phyloP scores from a whole-genome alignment of 805 yeast species.

The Ogataea saltuana region DNA sequence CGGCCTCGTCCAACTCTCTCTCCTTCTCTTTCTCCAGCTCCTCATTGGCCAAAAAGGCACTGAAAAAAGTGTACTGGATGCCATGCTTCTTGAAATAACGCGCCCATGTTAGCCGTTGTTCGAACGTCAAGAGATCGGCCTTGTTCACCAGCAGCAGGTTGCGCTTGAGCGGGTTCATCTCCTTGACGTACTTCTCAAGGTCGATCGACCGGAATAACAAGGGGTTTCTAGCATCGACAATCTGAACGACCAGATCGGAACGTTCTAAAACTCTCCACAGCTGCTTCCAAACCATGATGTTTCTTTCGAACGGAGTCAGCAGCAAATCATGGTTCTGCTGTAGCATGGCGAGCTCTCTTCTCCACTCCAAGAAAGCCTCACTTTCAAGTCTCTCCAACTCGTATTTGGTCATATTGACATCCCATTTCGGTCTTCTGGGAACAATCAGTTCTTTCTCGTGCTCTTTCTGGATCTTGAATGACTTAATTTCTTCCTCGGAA shows the following conservation, averaged over 20 bases:
- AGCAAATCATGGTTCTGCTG: constrained; percentile 84
- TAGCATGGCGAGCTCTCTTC: constrained; percentile 81
- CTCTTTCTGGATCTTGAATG: constrained; percentile 62
- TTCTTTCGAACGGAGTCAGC: constrained; percentile 95
- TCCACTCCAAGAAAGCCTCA: constrained; percentile 90
- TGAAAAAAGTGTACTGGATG: constrained; percentile 88
- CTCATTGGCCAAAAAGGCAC: constrained; percentile 84
- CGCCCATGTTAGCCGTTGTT: constrained; percentile 87
- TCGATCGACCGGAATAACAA: constrained; percentile 85
- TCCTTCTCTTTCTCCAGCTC: constrained; percentile 62
- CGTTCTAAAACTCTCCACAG: constrained; percentile 97
- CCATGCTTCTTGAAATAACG: constrained; percentile 64
- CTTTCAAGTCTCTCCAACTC: constrained; percentile 87
- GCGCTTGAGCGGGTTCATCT: constrained; percentile 70
- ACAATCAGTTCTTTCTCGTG: constrained; percentile 73
- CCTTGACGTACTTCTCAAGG: constrained; percentile 76
- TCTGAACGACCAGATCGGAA: constrained; percentile 90
- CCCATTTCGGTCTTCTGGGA: constrained; percentile 94
- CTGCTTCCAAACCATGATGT: constrained; percentile 97
- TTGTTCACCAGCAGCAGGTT: constrained; percentile 87
- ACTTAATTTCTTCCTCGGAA: constrained; percentile 61
- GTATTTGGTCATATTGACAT: constrained; percentile 61
- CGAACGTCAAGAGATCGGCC: constrained; percentile 79
- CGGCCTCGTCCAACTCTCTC: constrained; percentile 36
- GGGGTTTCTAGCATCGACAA: constrained; percentile 97